Base-by-base conservation (phyloP, 1,284 basidiomycete genomes). In the Tilletia setariae region DNA sequence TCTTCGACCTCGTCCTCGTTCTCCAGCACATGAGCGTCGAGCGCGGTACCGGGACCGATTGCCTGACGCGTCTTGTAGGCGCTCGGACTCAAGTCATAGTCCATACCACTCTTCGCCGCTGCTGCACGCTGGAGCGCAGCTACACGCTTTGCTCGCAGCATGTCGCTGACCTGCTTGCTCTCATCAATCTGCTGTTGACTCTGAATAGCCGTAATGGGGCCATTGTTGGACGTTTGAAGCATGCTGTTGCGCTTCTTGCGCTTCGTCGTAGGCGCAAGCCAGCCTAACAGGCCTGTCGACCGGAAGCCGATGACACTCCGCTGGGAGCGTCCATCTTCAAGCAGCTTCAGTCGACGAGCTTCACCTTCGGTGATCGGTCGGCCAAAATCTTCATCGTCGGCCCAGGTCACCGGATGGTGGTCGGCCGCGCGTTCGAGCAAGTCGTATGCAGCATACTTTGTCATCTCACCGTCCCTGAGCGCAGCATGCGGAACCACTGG, bases 321-420 rank as follows among this genome's bases (percentile, higher is more conserved):
- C 15, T 42, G 47, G 30, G 21, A 32, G 16, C 35, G 44, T 6
- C 30, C 43, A 30, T 35, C 32, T 16, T 66, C 51, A 21, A 77
- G 44, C n/a, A 78, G 70, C 13, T 74, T 76, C 2, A 79, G 67
- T 56, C 72, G 70, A 40, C 70, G 43, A 30, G 78, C 78, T 51
- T 79, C 76, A 30, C 69, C 65, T 43, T 78, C 72, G 46, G 71
- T 78, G 56, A 79, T 76, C 11, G 76, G 75, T 11, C 66, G 70
- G 23, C 78, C 78, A 49, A 74, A 79, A 62, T 79, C 78, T 40
- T 79, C 78, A 44, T 79, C 78, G 56, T 79, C 78, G 15, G 78
- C 78, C 78, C 78, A 79, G 11, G 69, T 64, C 4, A 79, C 74
- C 8, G 78, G 74, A 46, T 74, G 66, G 11, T 71, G 69, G 19